phyloP scores from a whole-genome alignment of 2,329 filamentous ascomycete species.

The Aspergillus niger region DNA sequence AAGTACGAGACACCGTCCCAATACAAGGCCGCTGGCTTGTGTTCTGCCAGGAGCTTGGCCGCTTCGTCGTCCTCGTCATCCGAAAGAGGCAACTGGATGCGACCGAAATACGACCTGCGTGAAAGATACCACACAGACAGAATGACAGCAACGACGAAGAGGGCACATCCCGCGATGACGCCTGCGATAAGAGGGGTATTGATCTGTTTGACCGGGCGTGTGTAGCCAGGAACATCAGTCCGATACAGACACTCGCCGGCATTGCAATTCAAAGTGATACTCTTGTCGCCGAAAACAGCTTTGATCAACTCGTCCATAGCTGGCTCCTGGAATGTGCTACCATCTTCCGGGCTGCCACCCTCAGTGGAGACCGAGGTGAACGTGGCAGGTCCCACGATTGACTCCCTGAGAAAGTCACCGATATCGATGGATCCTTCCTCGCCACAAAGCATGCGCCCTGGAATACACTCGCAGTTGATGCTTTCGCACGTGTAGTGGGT shows the following conservation, averaged over 20 bases:
- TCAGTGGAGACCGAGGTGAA: conserved; percentile 69
- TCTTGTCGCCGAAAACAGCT: conserved; percentile 85
- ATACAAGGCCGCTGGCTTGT: conserved; percentile 84
- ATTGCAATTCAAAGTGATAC: conserved; percentile 78
- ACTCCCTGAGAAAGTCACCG: conserved; percentile 78
- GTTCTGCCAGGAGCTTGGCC: conserved; percentile 82
- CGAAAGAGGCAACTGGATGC: conserved; percentile 71
- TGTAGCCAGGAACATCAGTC: conserved; percentile 89
- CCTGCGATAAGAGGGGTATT: conserved; percentile 95
- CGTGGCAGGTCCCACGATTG: conserved; percentile 82
- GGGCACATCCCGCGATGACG: conserved; percentile 80
- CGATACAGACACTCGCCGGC: conserved; percentile 91
- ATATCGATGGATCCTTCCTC: conserved; percentile 90
- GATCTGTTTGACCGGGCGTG: conserved; percentile 85
- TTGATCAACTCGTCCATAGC: conserved; percentile 90
- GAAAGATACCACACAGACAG: conserved; percentile 85
- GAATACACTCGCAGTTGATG: conserved; percentile 83
- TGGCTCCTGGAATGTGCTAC: conserved; percentile 86
- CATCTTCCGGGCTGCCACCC: conserved; percentile 61
- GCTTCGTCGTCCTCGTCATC: conserved; percentile 89
- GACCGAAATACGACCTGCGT: conserved; percentile 64
- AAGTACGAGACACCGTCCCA: conserved; percentile 87
- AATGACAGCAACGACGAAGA: conserved; percentile 88
- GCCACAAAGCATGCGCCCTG: conserved; percentile 90
- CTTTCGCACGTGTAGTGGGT: conserved; percentile 84